A percentile compares a stretch with the other conserved stretches of the same genome.
Evolutionary conservation across 2,329 filamentous ascomycete genomes (phyloP).

Genomic region (Colletotrichum costaricense): DNA sequence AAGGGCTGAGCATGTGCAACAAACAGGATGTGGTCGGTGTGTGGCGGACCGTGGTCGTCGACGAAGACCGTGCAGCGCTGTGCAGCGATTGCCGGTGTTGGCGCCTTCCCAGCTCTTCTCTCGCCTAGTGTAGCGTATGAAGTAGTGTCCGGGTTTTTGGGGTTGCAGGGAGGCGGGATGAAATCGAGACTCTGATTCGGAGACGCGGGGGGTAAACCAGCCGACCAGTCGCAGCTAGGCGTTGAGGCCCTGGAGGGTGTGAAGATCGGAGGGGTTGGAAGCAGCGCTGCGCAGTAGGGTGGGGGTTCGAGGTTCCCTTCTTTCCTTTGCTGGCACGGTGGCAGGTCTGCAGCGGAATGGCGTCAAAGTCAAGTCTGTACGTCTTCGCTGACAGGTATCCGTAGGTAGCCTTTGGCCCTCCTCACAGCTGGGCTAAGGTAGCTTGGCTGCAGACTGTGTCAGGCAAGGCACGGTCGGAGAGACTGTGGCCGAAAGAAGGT

Average conservation of each 20-base stretch:
- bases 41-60: constrained; percentile 4
- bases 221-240: background rate
- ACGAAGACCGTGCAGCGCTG: background rate
- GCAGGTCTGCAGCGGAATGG: constrained; percentile 6
- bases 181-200: constrained; percentile 1
- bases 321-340: background rate
- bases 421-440: no score
- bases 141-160: background rate
- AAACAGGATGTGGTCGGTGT: background rate
- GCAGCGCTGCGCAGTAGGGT: constrained; percentile 3
- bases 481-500: background rate
- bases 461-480: background rate
- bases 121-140: background rate
- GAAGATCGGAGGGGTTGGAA: constrained; percentile 23
- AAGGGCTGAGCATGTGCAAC: background rate
- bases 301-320: constrained; percentile 1
- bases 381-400: background rate
- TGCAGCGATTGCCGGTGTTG: constrained; percentile 15
- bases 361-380: constrained; percentile 1
- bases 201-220: constrained; percentile 19
- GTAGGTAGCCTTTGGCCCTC: background rate
- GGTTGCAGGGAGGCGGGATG: constrained; percentile 1
- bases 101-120: constrained; percentile 24
- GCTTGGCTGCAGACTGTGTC: background rate
- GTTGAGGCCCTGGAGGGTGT: constrained; percentile 2